Conservation (phyloP, 495 filamentous ascomycete species). For the Niebla homalea region DNA sequence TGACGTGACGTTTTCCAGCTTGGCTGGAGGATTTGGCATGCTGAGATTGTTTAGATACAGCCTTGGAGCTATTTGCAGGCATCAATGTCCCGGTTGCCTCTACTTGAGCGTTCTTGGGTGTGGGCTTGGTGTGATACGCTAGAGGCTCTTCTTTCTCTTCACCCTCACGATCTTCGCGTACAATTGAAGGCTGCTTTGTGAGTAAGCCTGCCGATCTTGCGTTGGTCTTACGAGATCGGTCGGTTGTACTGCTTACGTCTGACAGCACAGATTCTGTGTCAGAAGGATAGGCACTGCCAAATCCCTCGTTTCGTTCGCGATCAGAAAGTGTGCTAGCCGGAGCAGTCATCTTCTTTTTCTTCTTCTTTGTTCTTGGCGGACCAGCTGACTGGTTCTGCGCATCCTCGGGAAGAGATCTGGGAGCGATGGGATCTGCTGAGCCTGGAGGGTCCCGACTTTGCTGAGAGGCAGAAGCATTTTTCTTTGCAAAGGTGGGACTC, state of each 20-base stretch:
- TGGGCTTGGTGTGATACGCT: background rate
- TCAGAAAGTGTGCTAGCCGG: background rate
- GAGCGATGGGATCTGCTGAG: background rate
- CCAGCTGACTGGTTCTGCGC: background rate
- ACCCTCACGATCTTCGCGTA: constrained; percentile 46
- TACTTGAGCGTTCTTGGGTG: constrained; percentile 3
- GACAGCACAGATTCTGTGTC: constrained; percentile 21
- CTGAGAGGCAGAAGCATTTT: too few species aligned
- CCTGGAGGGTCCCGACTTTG: too few species aligned
- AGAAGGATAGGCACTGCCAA: constrained; percentile 15
- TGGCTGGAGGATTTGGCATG: constrained; percentile 18
- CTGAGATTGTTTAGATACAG: constrained; percentile 8
- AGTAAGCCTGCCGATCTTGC: constrained; percentile 14
- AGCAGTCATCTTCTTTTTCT: constrained; percentile 19
- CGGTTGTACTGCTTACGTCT: constrained; percentile 15
- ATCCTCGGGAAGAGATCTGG: background rate
- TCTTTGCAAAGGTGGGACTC: too few species aligned
- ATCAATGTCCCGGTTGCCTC: background rate
- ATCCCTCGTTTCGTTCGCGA: constrained; percentile 6
- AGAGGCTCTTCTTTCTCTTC: constrained; percentile 26
- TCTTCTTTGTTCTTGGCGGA: constrained; percentile 2
- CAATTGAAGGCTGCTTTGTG: constrained; percentile 46
- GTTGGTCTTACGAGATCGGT: constrained; percentile 14
- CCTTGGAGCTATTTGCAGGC: constrained; percentile 10
- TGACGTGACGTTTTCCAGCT: constrained; percentile 8